Conservation (phyloP, 2,329 filamentous ascomycete species). For the Botrytis fabae region DNA sequence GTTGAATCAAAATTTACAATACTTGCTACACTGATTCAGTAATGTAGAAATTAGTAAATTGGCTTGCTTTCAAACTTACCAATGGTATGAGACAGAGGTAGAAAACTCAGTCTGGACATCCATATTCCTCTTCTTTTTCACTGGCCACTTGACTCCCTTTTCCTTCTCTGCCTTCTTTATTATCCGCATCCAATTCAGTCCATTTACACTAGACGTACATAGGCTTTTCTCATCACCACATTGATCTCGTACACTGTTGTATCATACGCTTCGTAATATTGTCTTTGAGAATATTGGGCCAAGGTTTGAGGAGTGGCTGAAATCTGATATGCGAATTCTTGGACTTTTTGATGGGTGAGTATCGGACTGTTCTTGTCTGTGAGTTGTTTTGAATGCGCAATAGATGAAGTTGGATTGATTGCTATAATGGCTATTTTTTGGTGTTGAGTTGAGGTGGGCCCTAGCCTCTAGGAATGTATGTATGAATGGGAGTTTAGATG, state of each 20-base stretch:
- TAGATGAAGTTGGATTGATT: not conserved
- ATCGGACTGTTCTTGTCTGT: not conserved
- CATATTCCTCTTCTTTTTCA: not conserved
- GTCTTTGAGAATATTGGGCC: not conserved
- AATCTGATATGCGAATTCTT: not conserved
- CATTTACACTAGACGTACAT: not conserved
- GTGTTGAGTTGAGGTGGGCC: no score
- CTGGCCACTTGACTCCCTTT: not conserved
- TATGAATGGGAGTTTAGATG: not conserved
- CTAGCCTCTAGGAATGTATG: no score
- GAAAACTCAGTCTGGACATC: not conserved
- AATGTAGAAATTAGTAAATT: not conserved
- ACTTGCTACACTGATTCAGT: not conserved
- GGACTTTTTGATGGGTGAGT: not conserved
- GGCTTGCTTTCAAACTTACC: not conserved
- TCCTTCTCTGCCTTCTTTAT: not conserved
- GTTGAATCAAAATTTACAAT: not conserved
- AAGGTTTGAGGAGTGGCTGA: not conserved
- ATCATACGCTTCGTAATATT: not conserved
- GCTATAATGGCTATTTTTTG: not conserved
- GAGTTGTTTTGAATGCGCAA: not conserved
- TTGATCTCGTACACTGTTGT: not conserved
- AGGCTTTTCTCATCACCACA: not conserved
- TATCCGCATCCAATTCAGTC: not conserved
- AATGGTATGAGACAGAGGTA: not conserved